Base-by-base conservation (phyloP, 768 basidiomycete genomes). In the Tricholoma sp. region DNA sequence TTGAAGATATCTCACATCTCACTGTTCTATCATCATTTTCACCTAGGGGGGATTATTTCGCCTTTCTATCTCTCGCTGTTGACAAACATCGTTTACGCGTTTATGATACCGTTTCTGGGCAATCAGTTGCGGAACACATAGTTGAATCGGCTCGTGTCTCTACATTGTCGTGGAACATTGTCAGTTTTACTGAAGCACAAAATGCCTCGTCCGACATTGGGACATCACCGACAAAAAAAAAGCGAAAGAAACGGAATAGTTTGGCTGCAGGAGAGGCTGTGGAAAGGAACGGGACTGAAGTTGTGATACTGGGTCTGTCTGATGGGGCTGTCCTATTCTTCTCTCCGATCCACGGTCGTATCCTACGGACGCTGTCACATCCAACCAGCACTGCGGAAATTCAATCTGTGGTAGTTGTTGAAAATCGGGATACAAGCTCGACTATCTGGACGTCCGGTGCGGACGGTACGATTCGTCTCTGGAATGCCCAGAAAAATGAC, bases 11-110 rank as follows among this genome's bases (percentile, higher is more conserved):
- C 18, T 74, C 77, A 3, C 65, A 71, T 50, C 63, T 76, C 24
- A 66, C 74, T 11, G 64, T 72, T 17, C 69, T 84, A 24, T 84
- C 80, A 11, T 72, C 83, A 6, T 89, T 88, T 71, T 88, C 86
- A 8, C 76, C 78, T 5, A 72, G 76, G 56, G 81, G 78, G 53
- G 70, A 74, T 53, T 70, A 81, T 36, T 87, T 87, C 63, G 84
- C 81, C 1, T 77, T 83, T 52, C 68, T 86, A 29, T 84, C 84
- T 9, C 76, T 88, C 20, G 79, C 85, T 2, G 76, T 88, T 52
- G 86, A 88, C 76, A 88, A 86, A 68, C 85, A 88, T 65, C 79
- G 85, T 45, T 70, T 88, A 55, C 83, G 85, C 62, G 74, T 88
- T 37, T 86, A 84, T 67, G 78, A 85, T 65, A 80, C 82, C 8